Base-by-base conservation (phyloP, 768 basidiomycete species). In the Sarcomyxa edulis region DNA sequence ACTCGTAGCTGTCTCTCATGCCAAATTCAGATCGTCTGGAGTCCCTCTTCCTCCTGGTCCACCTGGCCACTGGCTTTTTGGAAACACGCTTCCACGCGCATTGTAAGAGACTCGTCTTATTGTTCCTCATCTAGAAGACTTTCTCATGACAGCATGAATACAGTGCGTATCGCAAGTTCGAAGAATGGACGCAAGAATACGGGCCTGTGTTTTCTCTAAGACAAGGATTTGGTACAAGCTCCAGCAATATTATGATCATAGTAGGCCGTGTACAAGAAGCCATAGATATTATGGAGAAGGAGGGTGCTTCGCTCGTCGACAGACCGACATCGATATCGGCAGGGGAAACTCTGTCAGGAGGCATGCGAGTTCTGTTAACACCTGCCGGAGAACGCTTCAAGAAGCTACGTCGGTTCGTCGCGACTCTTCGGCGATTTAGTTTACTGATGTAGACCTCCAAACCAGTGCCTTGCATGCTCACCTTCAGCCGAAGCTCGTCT, bases 261-360 rank as follows among this genome's bases (percentile, higher is more conserved):
- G 61, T 78, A 20, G 71, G 72, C 0, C 59, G 73, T 3, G 50
- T 73, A 35, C 54, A 44, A 25, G 77, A 76, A 25, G 78, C 79
- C 0, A 66, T 79, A 0, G 78, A 81, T 15, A 72, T 82, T 40
- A 75, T 82, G 77, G 79, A 82, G 49, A 74, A 74, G 36, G 74
- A 81, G 46, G 78, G 79, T n/a, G 69, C 72, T 4, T 45, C 62
- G 4, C 55, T 74, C n/a, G 71, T 68, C 1, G 79, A 80, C 47
- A 60, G 79, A 35, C 79, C 79, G 15, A 54, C 60, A 3, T 64
- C 62, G 9, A 75, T 82, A 30, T 68, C 79, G 1, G 78, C 72
- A 0, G 79, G 79, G 5, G 77, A 80, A 43, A 72, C 75, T 0
- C 48, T 81, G 3, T 75, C 72, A 0, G 72, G 76, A 3, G 79